Evolutionary conservation across 1,139 yeast species (phyloP), one percentile per base, ranked within the genome.

Genomic region (Taphrina betulina): DNA sequence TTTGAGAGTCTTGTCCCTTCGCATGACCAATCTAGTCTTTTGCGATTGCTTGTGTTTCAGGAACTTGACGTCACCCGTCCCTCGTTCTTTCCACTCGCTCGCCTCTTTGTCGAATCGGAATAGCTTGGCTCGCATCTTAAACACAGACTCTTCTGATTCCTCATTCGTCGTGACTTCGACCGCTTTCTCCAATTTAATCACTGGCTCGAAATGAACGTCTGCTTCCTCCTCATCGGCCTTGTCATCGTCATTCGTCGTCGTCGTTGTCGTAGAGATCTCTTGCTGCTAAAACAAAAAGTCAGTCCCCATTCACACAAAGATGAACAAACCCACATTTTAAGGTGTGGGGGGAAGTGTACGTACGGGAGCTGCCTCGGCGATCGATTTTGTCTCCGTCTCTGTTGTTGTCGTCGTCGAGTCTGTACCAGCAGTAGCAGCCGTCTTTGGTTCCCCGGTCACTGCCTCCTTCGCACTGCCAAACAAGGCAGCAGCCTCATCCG

Each of bases 11-110:
- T 92, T 92, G 76, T 92, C 98, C 76, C 98, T 88, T 80, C 98
- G 87, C 98, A 92, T 92, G 70, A 92, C 78, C 64, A 92, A 74
- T 75, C 98, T 84, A 62, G 85, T 86, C 75, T 87, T 90, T 58
- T 80, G 78, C 58, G 88, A 75, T 61, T 75, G 75, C 74, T 87
- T 88, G 76, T 90, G 96, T 76, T 92, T 80, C 71, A 92, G 81
- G 73, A 92, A 88, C 75, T 90, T 88, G 67, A 90, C 96, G 69
- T 92, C 98, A 67, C 98, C 99, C 43, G 96, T 89, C 65, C 98
- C 98, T 77, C 98, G 86, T 78, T 94, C 99, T 74, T 94, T 92
- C 98, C 99, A 92, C 75, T 92, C 98, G 69, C 87, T 86, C 59
- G 83, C 70, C 62, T 84, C 89, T 60, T 77, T 78, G 68, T 84